These are phyloP conservation scores for Cyanidiococcus yangmingshanensis DNA, from an alignment of 23 red algal species.

Conservation along the genomic window DNA sequence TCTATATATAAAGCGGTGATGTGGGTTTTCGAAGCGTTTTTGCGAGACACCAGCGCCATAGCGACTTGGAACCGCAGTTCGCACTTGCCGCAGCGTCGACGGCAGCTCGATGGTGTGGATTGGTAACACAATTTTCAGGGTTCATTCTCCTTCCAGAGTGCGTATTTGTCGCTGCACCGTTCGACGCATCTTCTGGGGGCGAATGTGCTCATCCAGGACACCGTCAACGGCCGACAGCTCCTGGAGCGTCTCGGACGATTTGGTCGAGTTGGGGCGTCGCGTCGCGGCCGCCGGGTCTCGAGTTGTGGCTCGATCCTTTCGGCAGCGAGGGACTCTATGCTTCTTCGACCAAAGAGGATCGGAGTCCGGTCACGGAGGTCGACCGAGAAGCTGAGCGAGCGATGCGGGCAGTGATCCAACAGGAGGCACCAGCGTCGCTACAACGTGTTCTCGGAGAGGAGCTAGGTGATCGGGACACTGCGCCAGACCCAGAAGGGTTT, in stretches of 20 bases:
- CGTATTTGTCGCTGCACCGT: too few species aligned
- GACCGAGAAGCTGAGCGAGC: conserved; percentile 64
- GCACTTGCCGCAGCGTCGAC: too few species aligned
- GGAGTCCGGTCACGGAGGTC: conserved; percentile 73
- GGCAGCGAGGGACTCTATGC: conserved; percentile 12
- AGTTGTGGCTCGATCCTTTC: conserved; percentile 46
- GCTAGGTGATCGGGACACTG: not conserved
- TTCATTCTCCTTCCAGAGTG: too few species aligned
- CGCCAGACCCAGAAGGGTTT: conserved; percentile 23
- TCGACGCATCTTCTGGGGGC: not conserved
- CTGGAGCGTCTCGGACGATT: conserved; percentile 5
- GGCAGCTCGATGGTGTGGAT: too few species aligned
- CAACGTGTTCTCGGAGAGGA: conserved; percentile 86
- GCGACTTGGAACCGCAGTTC: too few species aligned
- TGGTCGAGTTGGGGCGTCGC: conserved; percentile 35
- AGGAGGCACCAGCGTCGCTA: conserved; percentile 23
- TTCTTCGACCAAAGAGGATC: conserved; percentile 42
- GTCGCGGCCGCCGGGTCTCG: conserved; percentile 47
- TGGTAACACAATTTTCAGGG: too few species aligned
- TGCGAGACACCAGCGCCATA: too few species aligned
- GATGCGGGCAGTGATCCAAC: conserved; percentile 50
- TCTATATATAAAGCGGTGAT: conserved; percentile 4
- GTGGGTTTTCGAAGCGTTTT: too few species aligned
- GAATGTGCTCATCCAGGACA: not conserved
- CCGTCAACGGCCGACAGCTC: not conserved